Percentiles rank a stretch among this genome's conserved stretches.
Conservation (phyloP, 495 filamentous ascomycete genomes). For the Penicillium verhagenii region DNA sequence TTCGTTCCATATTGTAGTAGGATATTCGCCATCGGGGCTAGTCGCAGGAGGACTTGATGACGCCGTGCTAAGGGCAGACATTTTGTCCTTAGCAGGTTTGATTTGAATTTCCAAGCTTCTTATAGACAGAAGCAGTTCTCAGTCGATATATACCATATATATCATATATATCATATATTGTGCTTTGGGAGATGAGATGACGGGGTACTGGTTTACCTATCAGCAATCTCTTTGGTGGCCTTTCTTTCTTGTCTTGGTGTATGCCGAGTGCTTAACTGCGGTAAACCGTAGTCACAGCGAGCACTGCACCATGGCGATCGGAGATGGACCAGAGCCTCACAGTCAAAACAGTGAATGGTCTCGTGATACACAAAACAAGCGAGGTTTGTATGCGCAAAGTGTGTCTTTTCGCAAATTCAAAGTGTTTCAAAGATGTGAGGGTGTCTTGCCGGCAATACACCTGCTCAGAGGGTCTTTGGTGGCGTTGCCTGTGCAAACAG, state of each 20-base stretch:
- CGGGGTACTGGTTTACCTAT: background rate
- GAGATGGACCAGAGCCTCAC: background rate
- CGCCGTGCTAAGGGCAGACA: background rate
- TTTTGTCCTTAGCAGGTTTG: background rate
- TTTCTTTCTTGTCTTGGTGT: background rate
- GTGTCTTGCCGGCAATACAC: background rate
- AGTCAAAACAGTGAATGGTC: background rate
- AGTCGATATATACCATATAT: background rate
- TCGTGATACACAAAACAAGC: background rate
- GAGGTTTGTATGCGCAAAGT: background rate
- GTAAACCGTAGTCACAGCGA: background rate
- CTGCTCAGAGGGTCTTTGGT: background rate
- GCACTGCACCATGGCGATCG: background rate
- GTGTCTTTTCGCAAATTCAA: background rate
- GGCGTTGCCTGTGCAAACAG: conserved; percentile 1
- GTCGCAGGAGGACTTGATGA: background rate
- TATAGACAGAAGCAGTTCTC: background rate
- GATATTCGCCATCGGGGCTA: background rate
- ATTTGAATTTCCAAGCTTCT: background rate
- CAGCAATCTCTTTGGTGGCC: background rate
- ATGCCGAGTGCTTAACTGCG: background rate
- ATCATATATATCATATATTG: background rate
- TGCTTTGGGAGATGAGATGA: no score
- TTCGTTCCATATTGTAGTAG: background rate
- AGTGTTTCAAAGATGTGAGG: background rate